These are phyloP conservation scores for Agaricus blazei DNA, from an alignment of 768 basidiomycete genomes.

Conservation along the genomic window DNA sequence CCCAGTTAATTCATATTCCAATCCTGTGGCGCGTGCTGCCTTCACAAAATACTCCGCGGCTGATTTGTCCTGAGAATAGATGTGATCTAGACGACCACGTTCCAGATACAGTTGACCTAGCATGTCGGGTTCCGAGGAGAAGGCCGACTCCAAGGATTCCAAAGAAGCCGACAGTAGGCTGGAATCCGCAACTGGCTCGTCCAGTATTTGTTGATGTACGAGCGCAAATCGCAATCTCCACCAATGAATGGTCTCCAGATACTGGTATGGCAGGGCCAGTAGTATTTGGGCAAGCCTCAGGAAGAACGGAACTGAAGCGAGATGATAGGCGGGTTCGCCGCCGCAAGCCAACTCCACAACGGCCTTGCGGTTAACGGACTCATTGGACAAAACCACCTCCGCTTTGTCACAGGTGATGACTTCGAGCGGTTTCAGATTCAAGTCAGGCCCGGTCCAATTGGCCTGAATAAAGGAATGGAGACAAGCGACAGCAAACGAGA, in stretches of 20 bases:
- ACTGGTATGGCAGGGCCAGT: constrained; percentile 44
- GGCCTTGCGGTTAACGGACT: constrained; percentile 57
- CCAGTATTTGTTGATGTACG: constrained; percentile 77
- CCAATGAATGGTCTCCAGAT: constrained; percentile 56
- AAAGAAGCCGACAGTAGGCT: constrained; percentile 35
- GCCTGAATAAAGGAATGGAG: constrained; percentile 87
- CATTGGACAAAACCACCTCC: constrained; percentile 30
- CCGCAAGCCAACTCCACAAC: constrained; percentile 72
- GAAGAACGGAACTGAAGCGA: constrained; percentile 62
- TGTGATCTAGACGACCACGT: constrained; percentile 73
- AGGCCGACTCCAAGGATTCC: constrained; percentile 31
- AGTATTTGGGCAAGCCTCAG: constrained; percentile 74
- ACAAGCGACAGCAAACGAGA: constrained; percentile 71
- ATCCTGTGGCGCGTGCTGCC: constrained; percentile 69
- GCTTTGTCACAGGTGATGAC: constrained; percentile 24
- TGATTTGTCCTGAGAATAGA: constrained; percentile 66
- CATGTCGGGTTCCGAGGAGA: constrained; percentile 56
- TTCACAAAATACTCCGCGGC: constrained; percentile 75
- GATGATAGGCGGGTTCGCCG: constrained; percentile 96
- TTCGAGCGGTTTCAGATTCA: constrained; percentile 51
- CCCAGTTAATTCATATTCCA: constrained; percentile 90
- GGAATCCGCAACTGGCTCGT: constrained; percentile 70
- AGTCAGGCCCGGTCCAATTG: constrained; percentile 95
- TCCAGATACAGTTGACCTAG: constrained; percentile 67
- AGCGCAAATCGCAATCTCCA: constrained; percentile 77